Conservation (phyloP, 129 eudicot genomes). For the Ambrosia trifida region DNA sequence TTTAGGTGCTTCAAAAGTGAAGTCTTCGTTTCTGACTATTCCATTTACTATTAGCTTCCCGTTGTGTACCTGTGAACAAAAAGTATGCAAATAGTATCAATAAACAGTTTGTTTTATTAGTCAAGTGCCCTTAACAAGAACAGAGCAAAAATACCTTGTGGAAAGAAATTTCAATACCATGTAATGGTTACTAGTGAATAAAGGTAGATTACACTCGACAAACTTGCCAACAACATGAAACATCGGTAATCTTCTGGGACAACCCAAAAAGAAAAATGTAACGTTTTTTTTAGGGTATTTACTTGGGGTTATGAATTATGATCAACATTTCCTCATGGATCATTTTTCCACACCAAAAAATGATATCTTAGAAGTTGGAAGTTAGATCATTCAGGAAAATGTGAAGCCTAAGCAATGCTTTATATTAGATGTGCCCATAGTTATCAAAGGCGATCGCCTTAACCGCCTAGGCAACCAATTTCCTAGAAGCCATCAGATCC, state of each 20-base stretch:
- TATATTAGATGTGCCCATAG: too few relatives aligned
- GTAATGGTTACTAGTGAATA: background rate
- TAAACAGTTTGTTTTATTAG: background rate
- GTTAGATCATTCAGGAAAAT: background rate
- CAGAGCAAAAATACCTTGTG: background rate
- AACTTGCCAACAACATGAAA: background rate
- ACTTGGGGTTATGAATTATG: background rate
- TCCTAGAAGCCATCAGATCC: too few relatives aligned
- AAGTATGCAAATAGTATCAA: slow-evolving; percentile 5
- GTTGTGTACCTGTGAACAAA: slow-evolving; percentile 62
- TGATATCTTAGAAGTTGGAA: background rate
- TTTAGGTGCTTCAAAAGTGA: slow-evolving; percentile 75
- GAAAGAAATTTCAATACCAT: background rate
- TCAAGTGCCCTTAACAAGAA: background rate
- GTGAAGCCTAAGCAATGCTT: background rate
- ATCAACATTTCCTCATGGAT: background rate
- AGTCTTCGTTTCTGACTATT: slow-evolving; percentile 68
- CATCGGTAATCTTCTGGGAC: background rate
- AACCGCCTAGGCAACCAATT: too few relatives aligned
- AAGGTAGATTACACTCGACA: background rate
- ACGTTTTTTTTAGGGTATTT: background rate
- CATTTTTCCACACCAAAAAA: background rate
- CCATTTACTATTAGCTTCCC: slow-evolving; percentile 96
- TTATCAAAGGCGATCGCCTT: too few relatives aligned
- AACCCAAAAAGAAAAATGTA: background rate